Base-by-base conservation (phyloP, 2,329 filamentous ascomycete species). In the Cercospora berteroae region DNA sequence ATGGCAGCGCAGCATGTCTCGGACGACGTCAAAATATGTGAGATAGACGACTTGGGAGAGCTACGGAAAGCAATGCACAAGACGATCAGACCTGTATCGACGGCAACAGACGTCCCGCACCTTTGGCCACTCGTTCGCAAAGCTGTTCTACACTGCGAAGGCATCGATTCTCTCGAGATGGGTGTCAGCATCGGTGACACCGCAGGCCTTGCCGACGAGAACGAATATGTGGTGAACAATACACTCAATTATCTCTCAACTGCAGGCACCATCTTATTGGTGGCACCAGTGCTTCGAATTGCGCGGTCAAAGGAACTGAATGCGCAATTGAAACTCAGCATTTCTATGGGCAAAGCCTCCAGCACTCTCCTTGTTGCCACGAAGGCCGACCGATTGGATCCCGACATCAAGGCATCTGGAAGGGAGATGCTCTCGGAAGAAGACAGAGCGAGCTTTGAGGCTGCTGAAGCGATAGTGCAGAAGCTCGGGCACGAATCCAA, bases 111-210 rank as follows among this genome's bases (percentile, higher is more conserved):
- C 23, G 27, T 36, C 6, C 33, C 27, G 12, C 57, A 66, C 48
- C 60, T 63, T 50, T 73, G 71, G 70, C 71, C 69, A 20, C 57
- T 74, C 1, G 63, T 74, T 20, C 44, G 50, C 5, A 72, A 64
- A 25, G 27, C 70, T 13, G 18, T 50, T 7, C 62, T 70, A 0
- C 64, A 67, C 33, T 48, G 50, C 36, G 50, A 70, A 9, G 33
- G 36, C 20, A 56, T 58, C 23, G 56, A 65, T 13, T 23, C 74
- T 13, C 70, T 73, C 12, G 63, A 71, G 13, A 58, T 29, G 5
- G 72, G 72, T 10, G 39, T 70, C 7, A 44, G 63, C 3, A 33
- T 74, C 20, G 69, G 69, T 4, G 73, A 74, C 42, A 60, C 67
- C 4, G 68, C 73, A 5, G 73, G 72, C 3, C 57, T 71, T 12